Conservation (phyloP, 148 eudicot genomes). For the Polygonum maritimum region DNA sequence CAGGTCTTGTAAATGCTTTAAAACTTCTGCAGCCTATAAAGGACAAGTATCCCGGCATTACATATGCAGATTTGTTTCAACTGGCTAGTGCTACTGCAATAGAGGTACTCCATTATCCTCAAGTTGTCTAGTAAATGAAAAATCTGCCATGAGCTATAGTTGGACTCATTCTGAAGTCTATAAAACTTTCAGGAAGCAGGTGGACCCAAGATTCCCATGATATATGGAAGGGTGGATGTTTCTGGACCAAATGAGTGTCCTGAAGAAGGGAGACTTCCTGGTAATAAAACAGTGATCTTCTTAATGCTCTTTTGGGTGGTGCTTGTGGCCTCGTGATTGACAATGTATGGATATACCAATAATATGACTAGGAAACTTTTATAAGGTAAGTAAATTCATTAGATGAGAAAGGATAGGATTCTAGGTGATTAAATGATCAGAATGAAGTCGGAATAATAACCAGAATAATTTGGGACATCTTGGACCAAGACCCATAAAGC, state of each 20-base stretch:
- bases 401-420: neutral
- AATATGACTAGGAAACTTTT: neutral
- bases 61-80: slow-evolving; percentile 94
- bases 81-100: slow-evolving; percentile 98
- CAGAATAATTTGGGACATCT: neutral
- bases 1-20: slow-evolving; percentile 96
- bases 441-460: neutral
- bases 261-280: slow-evolving; percentile 99
- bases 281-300: slow-evolving; percentile 21
- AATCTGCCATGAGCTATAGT: neutral
- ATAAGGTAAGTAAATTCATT: neutral
- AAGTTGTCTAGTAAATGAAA: neutral
- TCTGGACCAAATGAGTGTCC: slow-evolving; percentile 82
- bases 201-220: slow-evolving; percentile 93
- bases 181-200: slow-evolving; percentile 76
- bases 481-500: neutral
- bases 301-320: neutral
- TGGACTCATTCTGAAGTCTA: slow-evolving; percentile 10
- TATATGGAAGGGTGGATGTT: slow-evolving; percentile 93
- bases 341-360: neutral
- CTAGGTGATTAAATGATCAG: neutral
- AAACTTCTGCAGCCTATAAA: slow-evolving; percentile 91
- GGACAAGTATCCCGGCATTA: slow-evolving; percentile 77
- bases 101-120: slow-evolving; percentile 44
- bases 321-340: neutral